Evolutionary conservation across 1,284 basidiomycete species (phyloP).

Genomic region (Ganoderma resinaceum): DNA sequence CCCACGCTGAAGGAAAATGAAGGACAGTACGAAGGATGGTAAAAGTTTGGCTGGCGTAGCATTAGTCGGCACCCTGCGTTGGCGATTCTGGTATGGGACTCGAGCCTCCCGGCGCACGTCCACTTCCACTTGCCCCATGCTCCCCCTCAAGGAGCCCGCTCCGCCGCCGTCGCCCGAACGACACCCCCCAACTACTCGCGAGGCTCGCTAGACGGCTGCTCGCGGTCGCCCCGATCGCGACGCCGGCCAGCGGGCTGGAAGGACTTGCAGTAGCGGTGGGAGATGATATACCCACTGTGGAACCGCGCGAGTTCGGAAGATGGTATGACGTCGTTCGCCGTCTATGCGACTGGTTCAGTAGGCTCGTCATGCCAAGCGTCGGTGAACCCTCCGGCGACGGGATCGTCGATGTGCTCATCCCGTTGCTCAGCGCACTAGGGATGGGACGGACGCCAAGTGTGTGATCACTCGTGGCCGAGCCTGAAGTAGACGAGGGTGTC

Average conservation of each 20-base stretch:
- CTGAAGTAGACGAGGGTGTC: constrained; percentile 22
- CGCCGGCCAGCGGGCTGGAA: constrained; percentile 26
- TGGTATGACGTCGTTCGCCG: constrained; percentile 67
- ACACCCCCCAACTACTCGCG: constrained; percentile 70
- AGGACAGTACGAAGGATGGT: neutral
- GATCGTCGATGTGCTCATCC: constrained; percentile 38
- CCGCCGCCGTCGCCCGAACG: constrained; percentile 64
- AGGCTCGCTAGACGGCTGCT: constrained; percentile 64
- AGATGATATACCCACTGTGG: constrained; percentile 38
- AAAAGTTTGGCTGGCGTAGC: neutral
- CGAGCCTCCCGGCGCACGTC: constrained; percentile 21
- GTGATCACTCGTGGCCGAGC: constrained; percentile 21
- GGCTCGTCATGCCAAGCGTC: constrained; percentile 60
- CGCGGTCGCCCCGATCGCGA: constrained; percentile 30
- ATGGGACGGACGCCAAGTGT: constrained; percentile 13
- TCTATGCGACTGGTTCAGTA: constrained; percentile 43
- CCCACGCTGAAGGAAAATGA: neutral
- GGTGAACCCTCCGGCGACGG: constrained; percentile 66
- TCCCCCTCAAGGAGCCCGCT: constrained; percentile 34
- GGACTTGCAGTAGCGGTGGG: constrained; percentile 31
- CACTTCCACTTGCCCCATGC: constrained; percentile 5
- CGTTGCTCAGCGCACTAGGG: constrained; percentile 12
- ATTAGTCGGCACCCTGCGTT: neutral
- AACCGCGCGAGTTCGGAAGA: constrained; percentile 49
- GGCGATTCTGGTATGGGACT: constrained; percentile 29